Percentiles rank a stretch among this genome's conserved stretches.
These are phyloP conservation scores for Dryas integrifolia DNA, from an alignment of 331 rosid genomes.

Conservation along the genomic window DNA sequence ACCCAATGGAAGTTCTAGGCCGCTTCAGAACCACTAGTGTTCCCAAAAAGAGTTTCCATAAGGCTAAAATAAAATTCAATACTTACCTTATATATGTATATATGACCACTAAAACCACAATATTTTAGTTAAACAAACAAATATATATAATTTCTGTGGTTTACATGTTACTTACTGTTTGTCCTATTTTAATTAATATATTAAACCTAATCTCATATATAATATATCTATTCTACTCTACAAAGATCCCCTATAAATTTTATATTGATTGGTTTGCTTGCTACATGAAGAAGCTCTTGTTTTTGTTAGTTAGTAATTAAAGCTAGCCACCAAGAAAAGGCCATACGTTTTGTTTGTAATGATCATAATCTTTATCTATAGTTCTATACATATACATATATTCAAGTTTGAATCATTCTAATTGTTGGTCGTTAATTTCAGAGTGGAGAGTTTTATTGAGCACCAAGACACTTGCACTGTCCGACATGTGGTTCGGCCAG, in stretches of 20 bases:
- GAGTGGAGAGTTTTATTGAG: slow-evolving; percentile 98
- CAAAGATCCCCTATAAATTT: background rate
- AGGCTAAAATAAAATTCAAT: background rate
- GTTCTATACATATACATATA: background rate
- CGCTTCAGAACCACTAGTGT: background rate
- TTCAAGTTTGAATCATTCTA: slow-evolving; percentile 14
- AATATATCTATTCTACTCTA: background rate
- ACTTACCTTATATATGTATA: background rate
- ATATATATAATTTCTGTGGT: background rate
- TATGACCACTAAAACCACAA: background rate
- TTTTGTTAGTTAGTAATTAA: background rate
- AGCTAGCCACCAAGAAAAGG: slow-evolving; percentile 6
- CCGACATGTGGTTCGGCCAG: slow-evolving; percentile 48
- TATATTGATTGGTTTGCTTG: slow-evolving; percentile 7
- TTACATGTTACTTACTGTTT: background rate
- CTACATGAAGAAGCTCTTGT: background rate
- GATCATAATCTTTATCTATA: background rate
- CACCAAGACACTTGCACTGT: slow-evolving; percentile 91
- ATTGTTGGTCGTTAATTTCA: slow-evolving; percentile 30
- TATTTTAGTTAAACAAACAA: background rate
- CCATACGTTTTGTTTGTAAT: background rate
- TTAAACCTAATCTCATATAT: background rate
- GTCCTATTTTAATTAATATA: background rate
- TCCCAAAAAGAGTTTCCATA: background rate
- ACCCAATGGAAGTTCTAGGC: slow-evolving; percentile 20